These are phyloP conservation scores for Trichoderma hamatum DNA, from an alignment of 2,329 filamentous ascomycete species.

Conservation along the genomic window DNA sequence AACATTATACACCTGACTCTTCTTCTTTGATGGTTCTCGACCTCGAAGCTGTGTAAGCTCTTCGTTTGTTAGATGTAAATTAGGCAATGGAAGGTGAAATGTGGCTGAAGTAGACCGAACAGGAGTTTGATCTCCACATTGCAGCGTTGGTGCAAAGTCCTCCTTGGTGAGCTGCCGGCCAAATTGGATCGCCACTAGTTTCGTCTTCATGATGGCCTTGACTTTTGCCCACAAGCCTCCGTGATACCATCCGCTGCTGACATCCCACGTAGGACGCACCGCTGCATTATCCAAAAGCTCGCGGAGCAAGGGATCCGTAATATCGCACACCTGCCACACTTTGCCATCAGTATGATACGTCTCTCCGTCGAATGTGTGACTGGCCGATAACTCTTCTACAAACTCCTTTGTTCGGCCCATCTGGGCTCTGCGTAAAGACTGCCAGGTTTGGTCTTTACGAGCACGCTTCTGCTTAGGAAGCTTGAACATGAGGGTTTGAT, in stretches of 20 bases:
- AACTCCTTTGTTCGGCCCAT: conserved; percentile 46
- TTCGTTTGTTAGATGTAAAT: conserved; percentile 42
- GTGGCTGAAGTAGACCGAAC: conserved; percentile 37
- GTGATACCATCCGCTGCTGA: conserved; percentile 79
- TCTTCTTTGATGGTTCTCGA: conserved; percentile 42
- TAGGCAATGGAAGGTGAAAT: conserved; percentile 41
- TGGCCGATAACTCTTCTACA: conserved; percentile 48
- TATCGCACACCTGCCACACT: conserved; percentile 92
- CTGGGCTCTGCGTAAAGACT: conserved; percentile 48
- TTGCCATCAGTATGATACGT: conserved; percentile 78
- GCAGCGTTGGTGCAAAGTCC: conserved; percentile 43
- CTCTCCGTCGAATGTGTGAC: conserved; percentile 82
- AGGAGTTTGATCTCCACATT: conserved; percentile 42
- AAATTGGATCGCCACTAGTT: conserved; percentile 70
- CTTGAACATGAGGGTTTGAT: conserved; percentile 89
- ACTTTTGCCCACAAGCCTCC: conserved; percentile 81
- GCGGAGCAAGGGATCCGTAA: conserved; percentile 75
- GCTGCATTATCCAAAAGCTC: conserved; percentile 66
- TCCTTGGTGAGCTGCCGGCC: conserved; percentile 51
- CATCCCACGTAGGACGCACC: conserved; percentile 61
- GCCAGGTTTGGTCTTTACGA: conserved; percentile 53
- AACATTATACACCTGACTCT: conserved; percentile 43
- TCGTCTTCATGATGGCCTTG: conserved; percentile 85
- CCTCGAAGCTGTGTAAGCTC: conserved; percentile 43
- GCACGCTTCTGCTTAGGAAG: conserved; percentile 58